Evolutionary conservation across 768 basidiomycete species (phyloP).

Genomic region (Kwoniella heveanensis): DNA sequence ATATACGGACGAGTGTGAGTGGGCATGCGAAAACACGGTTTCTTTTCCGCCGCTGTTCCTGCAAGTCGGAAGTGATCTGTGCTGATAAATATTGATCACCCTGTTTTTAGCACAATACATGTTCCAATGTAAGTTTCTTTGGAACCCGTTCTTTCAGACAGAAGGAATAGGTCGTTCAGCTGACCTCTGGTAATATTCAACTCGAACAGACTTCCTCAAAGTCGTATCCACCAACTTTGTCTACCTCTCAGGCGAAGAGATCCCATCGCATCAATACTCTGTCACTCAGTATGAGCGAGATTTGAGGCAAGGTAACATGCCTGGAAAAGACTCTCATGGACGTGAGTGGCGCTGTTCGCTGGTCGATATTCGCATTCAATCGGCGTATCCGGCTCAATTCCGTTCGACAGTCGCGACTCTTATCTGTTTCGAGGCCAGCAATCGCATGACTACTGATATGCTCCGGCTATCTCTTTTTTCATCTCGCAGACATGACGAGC

Average conservation of each 20-base stretch:
- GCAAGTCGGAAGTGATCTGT: background rate
- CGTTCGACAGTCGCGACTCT: too few species aligned
- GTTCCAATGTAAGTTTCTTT: slow-evolving; percentile 67
- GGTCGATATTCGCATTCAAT: background rate
- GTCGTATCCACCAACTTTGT: slow-evolving; percentile 94
- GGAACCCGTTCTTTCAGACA: too few species aligned
- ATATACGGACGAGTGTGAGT: slow-evolving; percentile 59
- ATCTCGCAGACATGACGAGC: slow-evolving; percentile 50
- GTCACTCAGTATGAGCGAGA: slow-evolving; percentile 96
- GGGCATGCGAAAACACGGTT: too few species aligned
- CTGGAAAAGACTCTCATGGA: slow-evolving; percentile 56
- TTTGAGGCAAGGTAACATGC: slow-evolving; percentile 64
- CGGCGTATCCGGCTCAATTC: slow-evolving; percentile 1
- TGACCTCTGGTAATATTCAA: background rate
- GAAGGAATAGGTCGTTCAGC: too few species aligned
- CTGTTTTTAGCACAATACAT: slow-evolving; percentile 66
- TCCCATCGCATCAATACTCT: slow-evolving; percentile 92
- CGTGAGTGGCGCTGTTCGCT: slow-evolving; percentile 39
- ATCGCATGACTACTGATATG: too few species aligned
- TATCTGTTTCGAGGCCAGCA: too few species aligned
- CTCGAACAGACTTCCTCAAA: slow-evolving; percentile 80
- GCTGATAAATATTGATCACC: background rate
- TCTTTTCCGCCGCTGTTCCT: too few species aligned
- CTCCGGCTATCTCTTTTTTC: background rate
- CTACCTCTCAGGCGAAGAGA: slow-evolving; percentile 75